These are phyloP conservation scores for Thuja plicata DNA, from an alignment of 83 land plant genomes.

Conservation along the genomic window DNA sequence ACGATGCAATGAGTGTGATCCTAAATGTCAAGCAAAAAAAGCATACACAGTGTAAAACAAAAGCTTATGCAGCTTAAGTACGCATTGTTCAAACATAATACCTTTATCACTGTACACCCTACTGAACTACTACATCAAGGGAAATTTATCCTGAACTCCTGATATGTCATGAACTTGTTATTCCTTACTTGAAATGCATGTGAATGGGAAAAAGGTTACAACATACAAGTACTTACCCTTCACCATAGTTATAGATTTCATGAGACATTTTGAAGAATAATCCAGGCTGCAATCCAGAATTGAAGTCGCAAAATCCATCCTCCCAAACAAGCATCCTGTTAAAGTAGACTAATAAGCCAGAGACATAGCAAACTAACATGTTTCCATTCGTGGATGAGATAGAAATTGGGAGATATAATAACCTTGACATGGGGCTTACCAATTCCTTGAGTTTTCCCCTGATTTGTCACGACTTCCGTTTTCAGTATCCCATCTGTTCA, in stretches of 20 bases:
- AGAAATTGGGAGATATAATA: not conserved
- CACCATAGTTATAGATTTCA: constrained; percentile 16
- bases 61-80: too few species aligned
- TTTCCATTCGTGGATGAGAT: not conserved
- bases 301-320: constrained; percentile 46
- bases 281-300: constrained; percentile 18
- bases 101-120: not conserved
- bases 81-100: not conserved
- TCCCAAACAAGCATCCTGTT: constrained; percentile 49
- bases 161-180: not conserved
- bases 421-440: not conserved
- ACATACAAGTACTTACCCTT: not conserved
- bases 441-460: constrained; percentile 3
- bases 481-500: not conserved
- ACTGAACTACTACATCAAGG: not conserved
- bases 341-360: not conserved
- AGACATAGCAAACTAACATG: not conserved
- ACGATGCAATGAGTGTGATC: too few species aligned
- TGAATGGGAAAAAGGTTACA: not conserved
- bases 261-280: constrained; percentile 24
- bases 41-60: too few species aligned
- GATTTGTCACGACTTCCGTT: not conserved
- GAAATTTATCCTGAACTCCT: not conserved
- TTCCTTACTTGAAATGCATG: not conserved
- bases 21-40: too few species aligned